Base-by-base conservation (phyloP, 2,329 filamentous ascomycete species). In the Emergomyces orientalis region DNA sequence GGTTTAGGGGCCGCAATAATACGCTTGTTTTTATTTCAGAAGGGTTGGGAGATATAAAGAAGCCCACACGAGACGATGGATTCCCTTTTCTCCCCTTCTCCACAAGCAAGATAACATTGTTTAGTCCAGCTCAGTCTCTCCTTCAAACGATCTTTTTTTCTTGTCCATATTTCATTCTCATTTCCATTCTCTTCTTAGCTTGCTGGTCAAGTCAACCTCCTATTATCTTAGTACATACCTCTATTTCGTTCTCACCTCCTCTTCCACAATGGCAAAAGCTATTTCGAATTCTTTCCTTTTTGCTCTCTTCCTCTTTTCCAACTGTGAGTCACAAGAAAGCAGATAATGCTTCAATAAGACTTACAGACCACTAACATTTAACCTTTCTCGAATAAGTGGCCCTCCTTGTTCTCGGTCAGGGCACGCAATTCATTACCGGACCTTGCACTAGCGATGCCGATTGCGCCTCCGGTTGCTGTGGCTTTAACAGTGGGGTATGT, bases 401-500 rank as follows among this genome's bases (percentile, higher is more conserved):
- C 27, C 17, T 62, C 25, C 60, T 67, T n/a, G 63, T 59, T 9
- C 41, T 63, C 32, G 64, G 62, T 14, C 60, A 65, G 43, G 68
- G 69, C 37, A 66, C 65, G 27, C 70, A 72, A 55, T 72, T 71
- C 64, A 72, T 72, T 56, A 72, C 70, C 1, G 70, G 70, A 4
- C 55, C 62, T 27, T 72, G 70, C 59, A 49, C 45, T 1, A 65
- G 56, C n/a, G 70, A 72, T 60, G 67, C 66, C 0, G 69, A 71
- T 54, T 72, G 70, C 54, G 69, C 68, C 4, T 68, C 66, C 32
- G 66, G 65, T 11, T 72, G 70, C 66, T 72, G 70, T 60, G 70
- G 68, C 22, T 70, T 69, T 65, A 71, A 71, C 39, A 52, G 55
- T n/a, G 69, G 69, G 2, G 63, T 63, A 47, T 71, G 70, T 37